Base-by-base conservation (phyloP, 2,329 filamentous ascomycete species). In the Sordariomycetes sp. region DNA sequence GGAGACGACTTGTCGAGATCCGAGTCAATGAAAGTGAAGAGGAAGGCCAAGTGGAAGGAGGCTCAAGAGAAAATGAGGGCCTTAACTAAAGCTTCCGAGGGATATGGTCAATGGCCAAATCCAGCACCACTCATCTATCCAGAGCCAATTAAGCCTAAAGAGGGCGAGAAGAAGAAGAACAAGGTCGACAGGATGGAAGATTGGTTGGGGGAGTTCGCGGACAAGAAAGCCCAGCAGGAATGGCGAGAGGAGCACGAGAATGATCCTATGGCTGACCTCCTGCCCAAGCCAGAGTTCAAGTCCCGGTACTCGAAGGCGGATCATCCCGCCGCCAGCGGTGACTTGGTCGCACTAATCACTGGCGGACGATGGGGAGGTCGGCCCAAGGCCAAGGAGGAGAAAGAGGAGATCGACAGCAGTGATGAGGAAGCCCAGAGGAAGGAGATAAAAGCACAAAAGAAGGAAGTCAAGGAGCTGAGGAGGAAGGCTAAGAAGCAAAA, bases 251-350 rank as follows among this genome's bases (percentile, higher is more conserved):
- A 45, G n/a, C 40, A 44, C 19, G 41, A 37, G 0, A 35, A 39
- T 6, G 35, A 35, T 27, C 34, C 34, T 8, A 28, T 40, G 12
- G 46, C 46, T n/a, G 44, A 39, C n/a, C 10, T 42, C n/a, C 29
- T 39, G 4, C 48, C 45, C 2, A 42, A 42, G 28, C 42, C 42
- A 4, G 34, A 39, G n/a, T 53, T 53, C 16, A 36, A 30, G 8
- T 52, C 48, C 5, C 33, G 46, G 6, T 52, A 50, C 21, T 44
- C 48, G 6, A 47, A 51, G 17, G 48, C 49, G 2, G 48, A 38
- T 11, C 48, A 50, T 26, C 44, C 46, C 6, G 49, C 43, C 3
- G 39, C 41, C 17, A 52, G 46, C 17, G 48, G 49, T 8, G 44
- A 48, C 14, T 14, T 41, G 3, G 37, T 51, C 5, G 45, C 48